Base-by-base conservation (phyloP, 306 rosid genomes). In the Macrotyloma uniflorum region DNA sequence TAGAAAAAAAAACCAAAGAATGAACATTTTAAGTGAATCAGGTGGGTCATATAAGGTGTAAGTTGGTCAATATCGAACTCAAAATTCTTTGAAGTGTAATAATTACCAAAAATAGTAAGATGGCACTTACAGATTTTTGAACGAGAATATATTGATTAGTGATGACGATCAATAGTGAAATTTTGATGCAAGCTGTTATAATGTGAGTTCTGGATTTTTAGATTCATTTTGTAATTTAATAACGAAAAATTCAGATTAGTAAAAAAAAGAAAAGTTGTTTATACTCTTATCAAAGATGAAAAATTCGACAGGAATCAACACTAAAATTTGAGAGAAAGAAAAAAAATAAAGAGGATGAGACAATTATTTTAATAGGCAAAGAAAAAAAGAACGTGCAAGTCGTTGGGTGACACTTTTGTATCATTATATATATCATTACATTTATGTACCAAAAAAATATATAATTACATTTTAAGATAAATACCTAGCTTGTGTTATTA, bases 21-120 rank as follows among this genome's bases (percentile, higher is more conserved):
- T 58, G 54, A 20, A 54, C 49, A 30, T 15, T 36, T 7, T 14
- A 72, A 54, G 53, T 57, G 71, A 75, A 46, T 14, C 50, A 19
- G 63, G 50, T 61, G 47, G 54, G n/a, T 73, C 78, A 58, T 40
- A 58, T 40, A 58, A 16, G 46, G 28, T n/a, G 47, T 40, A 73
- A 15, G 46, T 22, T 64, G 53, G 40, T 76, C 26, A 22, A 20
- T 12, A 61, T 71, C 62, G 36, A 30, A 63, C 23, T 30, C 47
- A 13, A 30, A 54, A 38, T 54, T 45, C 18, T 35, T 23, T 38
- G 72, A 59, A 6, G 65, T 35, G 33, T 46, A 40, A 58, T 57
- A 18, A n/a, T 42, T 12, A 42, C 58, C 70, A 57, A 30, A 45
- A 20, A 23, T 46, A 18, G 47, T 33, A 81, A 46, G 28, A 30